Conservation (phyloP, 306 rosid genomes). For the Vigna nakashimae region DNA sequence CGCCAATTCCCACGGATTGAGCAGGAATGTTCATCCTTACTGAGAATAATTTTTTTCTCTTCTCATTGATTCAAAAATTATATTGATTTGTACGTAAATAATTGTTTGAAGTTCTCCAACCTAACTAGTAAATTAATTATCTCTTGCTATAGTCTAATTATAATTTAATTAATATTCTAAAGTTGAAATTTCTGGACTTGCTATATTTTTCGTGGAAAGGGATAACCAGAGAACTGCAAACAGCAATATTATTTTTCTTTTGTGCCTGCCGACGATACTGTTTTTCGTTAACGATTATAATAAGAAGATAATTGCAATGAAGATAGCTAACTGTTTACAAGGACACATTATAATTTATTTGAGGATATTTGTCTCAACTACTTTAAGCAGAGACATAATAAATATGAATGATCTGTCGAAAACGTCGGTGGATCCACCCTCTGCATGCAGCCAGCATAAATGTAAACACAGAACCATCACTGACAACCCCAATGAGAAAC, state of each 20-base stretch:
- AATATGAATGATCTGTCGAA: neutral
- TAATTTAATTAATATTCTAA: slow-evolving; percentile 10
- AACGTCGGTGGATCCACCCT: slow-evolving; percentile 12
- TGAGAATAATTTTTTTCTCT: slow-evolving; percentile 24
- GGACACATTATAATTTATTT: neutral
- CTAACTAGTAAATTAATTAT: slow-evolving; percentile 4
- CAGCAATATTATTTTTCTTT: too few relatives aligned
- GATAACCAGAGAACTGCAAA: neutral
- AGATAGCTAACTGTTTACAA: too few relatives aligned
- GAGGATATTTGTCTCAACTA: neutral
- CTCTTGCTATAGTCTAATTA: slow-evolving; percentile 10
- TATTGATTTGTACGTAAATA: slow-evolving; percentile 35
- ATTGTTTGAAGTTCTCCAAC: slow-evolving; percentile 5
- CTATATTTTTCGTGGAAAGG: neutral
- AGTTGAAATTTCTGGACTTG: neutral
- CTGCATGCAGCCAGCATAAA: neutral
- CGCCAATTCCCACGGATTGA: slow-evolving; percentile 62
- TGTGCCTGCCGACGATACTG: neutral
- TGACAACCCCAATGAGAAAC: neutral
- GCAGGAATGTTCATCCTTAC: slow-evolving; percentile 81
- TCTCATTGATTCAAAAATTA: neutral
- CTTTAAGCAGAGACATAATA: neutral
- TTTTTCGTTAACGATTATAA: neutral
- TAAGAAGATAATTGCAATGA: too few relatives aligned
- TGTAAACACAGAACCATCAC: slow-evolving; percentile 15